Evolutionary conservation across 192 early-diverging fungal species (phyloP).

Genomic region (Coemansia sp.): DNA sequence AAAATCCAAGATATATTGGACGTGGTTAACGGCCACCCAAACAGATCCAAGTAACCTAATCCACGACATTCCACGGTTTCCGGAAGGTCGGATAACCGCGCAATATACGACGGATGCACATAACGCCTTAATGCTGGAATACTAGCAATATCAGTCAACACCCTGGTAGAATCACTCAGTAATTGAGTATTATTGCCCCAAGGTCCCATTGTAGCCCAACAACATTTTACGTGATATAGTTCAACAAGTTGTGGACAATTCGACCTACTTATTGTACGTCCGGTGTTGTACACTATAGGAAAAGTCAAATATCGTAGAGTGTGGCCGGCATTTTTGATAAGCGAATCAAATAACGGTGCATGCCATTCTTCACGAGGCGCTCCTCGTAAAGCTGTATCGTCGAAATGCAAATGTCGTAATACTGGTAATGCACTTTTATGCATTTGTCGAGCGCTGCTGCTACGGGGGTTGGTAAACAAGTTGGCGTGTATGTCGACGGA

Average conservation of each 20-base stretch:
- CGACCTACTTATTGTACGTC: slow-evolving; percentile 20
- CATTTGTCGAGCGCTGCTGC: background rate
- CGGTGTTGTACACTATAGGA: slow-evolving; percentile 54
- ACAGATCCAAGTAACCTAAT: slow-evolving; percentile 32
- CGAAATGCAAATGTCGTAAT: slow-evolving; percentile 45
- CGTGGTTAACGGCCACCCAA: slow-evolving; percentile 48
- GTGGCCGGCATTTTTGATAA: slow-evolving; percentile 26
- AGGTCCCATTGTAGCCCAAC: slow-evolving; percentile 43
- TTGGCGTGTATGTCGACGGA: slow-evolving; percentile 28
- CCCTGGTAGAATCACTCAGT: slow-evolving; percentile 47
- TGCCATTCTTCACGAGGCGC: slow-evolving; percentile 50
- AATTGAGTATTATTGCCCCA: slow-evolving; percentile 12
- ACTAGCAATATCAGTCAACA: slow-evolving; percentile 32
- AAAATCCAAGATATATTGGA: slow-evolving; percentile 31
- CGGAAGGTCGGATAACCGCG: slow-evolving; percentile 30
- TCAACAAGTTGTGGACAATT: slow-evolving; percentile 42
- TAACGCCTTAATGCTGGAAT: slow-evolving; percentile 39
- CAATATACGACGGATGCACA: slow-evolving; percentile 49
- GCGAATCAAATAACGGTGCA: slow-evolving; percentile 44
- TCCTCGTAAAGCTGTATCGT: slow-evolving; percentile 30
- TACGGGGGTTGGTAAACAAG: slow-evolving; percentile 11
- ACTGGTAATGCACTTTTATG: slow-evolving; percentile 25
- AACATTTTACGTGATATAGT: slow-evolving; percentile 51
- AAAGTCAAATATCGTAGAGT: slow-evolving; percentile 36
- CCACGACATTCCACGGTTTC: slow-evolving; percentile 14